Conservation (phyloP, 169 alveolate species). For the Besnoitia besnoiti region DNA sequence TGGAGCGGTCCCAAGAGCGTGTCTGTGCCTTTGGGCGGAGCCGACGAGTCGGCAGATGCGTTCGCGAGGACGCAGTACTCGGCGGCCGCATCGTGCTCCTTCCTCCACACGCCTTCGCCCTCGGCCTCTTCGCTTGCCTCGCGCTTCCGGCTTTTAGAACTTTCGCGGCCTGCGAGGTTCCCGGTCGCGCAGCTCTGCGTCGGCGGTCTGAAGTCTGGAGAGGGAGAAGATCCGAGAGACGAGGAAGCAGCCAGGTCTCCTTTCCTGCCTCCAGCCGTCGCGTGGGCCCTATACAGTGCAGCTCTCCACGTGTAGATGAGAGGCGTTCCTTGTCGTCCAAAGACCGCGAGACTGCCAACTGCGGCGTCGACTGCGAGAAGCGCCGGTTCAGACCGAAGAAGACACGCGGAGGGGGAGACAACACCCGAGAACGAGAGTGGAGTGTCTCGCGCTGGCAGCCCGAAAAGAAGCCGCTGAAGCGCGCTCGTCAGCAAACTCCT, state of each 20-base stretch:
- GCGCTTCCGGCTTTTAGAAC: no score
- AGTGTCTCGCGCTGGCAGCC: not conserved
- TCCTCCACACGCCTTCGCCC: not conserved
- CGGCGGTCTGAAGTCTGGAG: no score
- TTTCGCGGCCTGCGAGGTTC: not conserved
- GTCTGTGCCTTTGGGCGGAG: not conserved
- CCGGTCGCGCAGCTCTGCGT: not conserved
- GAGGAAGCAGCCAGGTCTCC: not conserved
- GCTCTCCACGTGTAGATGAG: constrained; percentile 33
- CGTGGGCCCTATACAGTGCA: not conserved
- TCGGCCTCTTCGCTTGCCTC: not conserved
- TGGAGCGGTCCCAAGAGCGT: not conserved
- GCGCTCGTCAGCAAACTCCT: not conserved
- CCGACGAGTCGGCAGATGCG: not conserved
- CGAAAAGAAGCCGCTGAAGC: not conserved
- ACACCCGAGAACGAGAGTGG: no score
- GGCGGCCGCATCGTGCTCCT: not conserved
- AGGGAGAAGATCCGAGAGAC: no score
- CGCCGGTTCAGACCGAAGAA: not conserved
- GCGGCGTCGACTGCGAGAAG: not conserved
- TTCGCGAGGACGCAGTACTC: not conserved
- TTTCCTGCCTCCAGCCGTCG: not conserved
- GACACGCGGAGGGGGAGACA: not conserved
- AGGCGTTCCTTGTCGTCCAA: not conserved
- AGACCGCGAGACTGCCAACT: constrained; percentile 5